phyloP scores from a whole-genome alignment of 257 asterid genomes.

The Fraxinus pennsylvanica region DNA sequence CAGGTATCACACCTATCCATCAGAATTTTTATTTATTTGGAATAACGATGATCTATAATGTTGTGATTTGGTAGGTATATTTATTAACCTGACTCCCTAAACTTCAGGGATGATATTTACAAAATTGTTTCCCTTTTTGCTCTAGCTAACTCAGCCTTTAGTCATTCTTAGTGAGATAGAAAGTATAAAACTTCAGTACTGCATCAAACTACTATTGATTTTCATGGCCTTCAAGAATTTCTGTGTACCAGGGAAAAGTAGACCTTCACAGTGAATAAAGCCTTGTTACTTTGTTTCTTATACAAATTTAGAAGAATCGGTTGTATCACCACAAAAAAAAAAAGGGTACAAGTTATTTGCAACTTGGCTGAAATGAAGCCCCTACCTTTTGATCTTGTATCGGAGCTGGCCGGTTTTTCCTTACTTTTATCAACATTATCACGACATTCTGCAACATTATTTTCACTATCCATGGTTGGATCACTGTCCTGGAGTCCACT shows the following conservation, averaged over 20 bases:
- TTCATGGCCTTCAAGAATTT: slow-evolving; percentile 6
- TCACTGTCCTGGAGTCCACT: slow-evolving; percentile 40
- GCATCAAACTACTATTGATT: slow-evolving; percentile 1
- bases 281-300: neutral
- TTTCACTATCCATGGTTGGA: slow-evolving; percentile 26
- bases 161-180: neutral
- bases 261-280: neutral
- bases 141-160: neutral
- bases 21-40: neutral
- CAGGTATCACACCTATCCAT: neutral
- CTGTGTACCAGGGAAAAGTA: neutral
- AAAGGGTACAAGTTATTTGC: neutral
- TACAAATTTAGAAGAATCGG: neutral
- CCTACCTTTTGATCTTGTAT: slow-evolving; percentile 73
- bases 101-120: neutral
- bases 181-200: neutral
- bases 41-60: neutral
- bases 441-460: slow-evolving; percentile 41
- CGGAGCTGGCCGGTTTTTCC: slow-evolving; percentile 48
- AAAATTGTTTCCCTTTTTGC: neutral
- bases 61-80: neutral
- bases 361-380: slow-evolving; percentile 10
- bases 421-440: slow-evolving; percentile 35
- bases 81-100: neutral
- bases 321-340: neutral